phyloP scores from a whole-genome alignment of 2,329 filamentous ascomycete species.

The Ophiobolus disseminans region DNA sequence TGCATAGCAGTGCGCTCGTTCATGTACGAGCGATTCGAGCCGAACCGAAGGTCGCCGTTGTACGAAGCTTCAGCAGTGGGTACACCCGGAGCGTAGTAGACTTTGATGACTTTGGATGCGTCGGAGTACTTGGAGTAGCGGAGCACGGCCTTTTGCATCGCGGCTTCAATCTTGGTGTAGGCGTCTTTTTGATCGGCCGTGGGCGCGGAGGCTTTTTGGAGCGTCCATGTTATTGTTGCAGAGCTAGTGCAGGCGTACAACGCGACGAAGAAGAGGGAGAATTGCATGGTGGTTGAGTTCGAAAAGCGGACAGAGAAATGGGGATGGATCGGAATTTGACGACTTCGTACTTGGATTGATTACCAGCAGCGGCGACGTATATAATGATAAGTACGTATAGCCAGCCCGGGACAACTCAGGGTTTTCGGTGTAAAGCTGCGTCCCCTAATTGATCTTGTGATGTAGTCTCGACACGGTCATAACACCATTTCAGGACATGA shows the following conservation, averaged over 20 bases:
- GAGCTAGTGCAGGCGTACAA: conserved; percentile 28
- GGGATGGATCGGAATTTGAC: too few relatives aligned
- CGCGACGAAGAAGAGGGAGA: conserved; percentile 27
- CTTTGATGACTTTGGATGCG: conserved; percentile 35
- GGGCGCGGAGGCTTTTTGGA: conserved; percentile 37
- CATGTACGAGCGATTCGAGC: conserved; percentile 43
- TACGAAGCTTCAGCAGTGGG: conserved; percentile 46
- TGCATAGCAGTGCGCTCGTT: conserved; percentile 46
- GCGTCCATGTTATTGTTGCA: conserved; percentile 34
- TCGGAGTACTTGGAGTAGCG: conserved; percentile 33
- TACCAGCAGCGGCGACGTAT: not conserved
- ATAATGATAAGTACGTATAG: not conserved
- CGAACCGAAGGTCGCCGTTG: conserved; percentile 45
- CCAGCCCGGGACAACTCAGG: not conserved
- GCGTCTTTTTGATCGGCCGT: conserved; percentile 42
- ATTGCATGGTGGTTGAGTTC: conserved; percentile 23
- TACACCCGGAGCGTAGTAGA: conserved; percentile 41
- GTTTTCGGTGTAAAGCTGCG: not conserved
- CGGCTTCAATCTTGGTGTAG: conserved; percentile 40
- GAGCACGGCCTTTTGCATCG: conserved; percentile 39
- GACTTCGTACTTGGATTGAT: too few relatives aligned
- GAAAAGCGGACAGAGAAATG: not conserved
- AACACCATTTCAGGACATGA: not conserved
- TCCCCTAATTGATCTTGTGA: not conserved
- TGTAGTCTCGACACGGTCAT: not conserved